Conservation (phyloP, 75 land plant species). For the Azolla pinnata region DNA sequence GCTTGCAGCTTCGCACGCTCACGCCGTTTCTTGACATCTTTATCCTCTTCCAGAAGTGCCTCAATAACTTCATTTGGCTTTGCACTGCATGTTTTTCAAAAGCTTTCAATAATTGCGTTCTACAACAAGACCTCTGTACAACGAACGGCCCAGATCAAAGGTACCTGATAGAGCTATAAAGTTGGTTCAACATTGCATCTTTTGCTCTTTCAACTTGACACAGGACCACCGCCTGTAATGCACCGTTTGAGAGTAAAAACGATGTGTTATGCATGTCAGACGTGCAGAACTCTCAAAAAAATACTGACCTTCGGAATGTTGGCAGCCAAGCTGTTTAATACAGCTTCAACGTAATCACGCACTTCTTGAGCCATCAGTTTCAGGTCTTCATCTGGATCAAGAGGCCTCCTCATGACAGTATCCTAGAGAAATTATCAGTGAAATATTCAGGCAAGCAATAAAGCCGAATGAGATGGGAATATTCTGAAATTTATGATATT, state of each 20-base stretch:
- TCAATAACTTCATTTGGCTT: slow-evolving; percentile 61
- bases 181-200: slow-evolving; percentile 92
- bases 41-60: slow-evolving; percentile 78
- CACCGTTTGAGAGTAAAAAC: too few relatives aligned
- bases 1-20: slow-evolving; percentile 66
- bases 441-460: too few relatives aligned
- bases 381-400: slow-evolving; percentile 96
- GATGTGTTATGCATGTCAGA: too few relatives aligned
- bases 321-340: slow-evolving; percentile 91
- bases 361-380: slow-evolving; percentile 99
- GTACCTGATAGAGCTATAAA: slow-evolving; percentile 92
- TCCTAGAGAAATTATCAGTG: too few relatives aligned
- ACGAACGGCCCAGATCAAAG: too few relatives aligned
- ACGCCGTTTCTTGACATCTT: slow-evolving; percentile 62
- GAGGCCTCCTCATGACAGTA: slow-evolving; percentile 66
- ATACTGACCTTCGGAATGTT: slow-evolving; percentile 81
- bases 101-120: too few relatives aligned
- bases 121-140: too few relatives aligned
- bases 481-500: too few relatives aligned
- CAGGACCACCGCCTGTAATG: slow-evolving; percentile 83
- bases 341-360: slow-evolving; percentile 98
- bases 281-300: too few relatives aligned
- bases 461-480: too few relatives aligned
- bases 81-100: too few relatives aligned
- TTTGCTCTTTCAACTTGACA: slow-evolving; percentile 99